Conservation (phyloP, 805 yeast species). For the Clavispora vitiphila region DNA sequence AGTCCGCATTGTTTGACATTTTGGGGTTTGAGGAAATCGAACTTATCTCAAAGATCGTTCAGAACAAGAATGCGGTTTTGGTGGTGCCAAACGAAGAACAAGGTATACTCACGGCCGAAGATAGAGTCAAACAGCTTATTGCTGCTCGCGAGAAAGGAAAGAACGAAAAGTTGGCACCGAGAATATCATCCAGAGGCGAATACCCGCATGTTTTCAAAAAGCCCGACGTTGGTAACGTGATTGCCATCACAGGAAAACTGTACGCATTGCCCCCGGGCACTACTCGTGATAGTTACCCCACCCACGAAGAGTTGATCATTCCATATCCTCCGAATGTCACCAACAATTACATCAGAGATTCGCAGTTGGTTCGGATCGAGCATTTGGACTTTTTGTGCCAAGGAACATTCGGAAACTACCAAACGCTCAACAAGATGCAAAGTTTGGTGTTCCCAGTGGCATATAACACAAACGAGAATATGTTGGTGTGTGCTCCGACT, state of each 20-base stretch:
- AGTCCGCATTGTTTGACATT: slow-evolving; percentile 69
- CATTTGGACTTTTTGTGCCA: slow-evolving; percentile 75
- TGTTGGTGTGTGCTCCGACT: slow-evolving; percentile 39
- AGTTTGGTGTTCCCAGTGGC: slow-evolving; percentile 89
- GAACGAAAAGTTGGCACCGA: slow-evolving; percentile 45
- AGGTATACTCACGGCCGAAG: slow-evolving; percentile 46
- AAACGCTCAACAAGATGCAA: slow-evolving; percentile 79
- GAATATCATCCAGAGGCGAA: slow-evolving; percentile 15
- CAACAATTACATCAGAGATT: slow-evolving; percentile 38
- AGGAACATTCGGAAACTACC: slow-evolving; percentile 78
- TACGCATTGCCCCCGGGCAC: slow-evolving; percentile 80
- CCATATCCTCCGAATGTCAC: slow-evolving; percentile 61
- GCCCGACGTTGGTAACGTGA: slow-evolving; percentile 53
- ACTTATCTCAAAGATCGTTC: slow-evolving; percentile 59
- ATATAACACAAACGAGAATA: slow-evolving; percentile 86
- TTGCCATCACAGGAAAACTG: slow-evolving; percentile 73
- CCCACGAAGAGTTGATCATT: slow-evolving; percentile 75
- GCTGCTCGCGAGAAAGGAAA: slow-evolving; percentile 47
- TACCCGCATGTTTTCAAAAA: slow-evolving; percentile 87
- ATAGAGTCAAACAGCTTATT: slow-evolving; percentile 48
- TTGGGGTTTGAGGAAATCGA: slow-evolving; percentile 86
- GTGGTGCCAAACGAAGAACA: slow-evolving; percentile 3
- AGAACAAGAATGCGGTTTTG: slow-evolving; percentile 29
- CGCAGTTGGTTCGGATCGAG: slow-evolving; percentile 48
- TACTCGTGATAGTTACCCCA: slow-evolving; percentile 52